Conservation (phyloP, 139 green algal species). For the Chlamydomonas asymmetrica region DNA sequence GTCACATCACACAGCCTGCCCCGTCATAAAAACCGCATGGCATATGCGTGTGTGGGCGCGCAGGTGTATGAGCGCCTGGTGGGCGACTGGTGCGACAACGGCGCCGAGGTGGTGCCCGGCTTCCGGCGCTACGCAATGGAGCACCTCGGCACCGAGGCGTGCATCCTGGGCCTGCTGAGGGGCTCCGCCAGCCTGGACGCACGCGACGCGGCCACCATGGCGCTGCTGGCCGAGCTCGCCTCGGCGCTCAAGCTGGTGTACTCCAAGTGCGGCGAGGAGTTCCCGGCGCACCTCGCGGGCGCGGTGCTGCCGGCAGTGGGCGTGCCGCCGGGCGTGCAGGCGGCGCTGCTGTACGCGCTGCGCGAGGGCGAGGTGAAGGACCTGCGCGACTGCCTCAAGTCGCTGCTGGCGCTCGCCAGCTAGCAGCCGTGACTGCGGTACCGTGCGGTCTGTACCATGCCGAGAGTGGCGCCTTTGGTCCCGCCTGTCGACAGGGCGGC, state of each 20-base stretch:
- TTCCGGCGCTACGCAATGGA: constrained; percentile 58
- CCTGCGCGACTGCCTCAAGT: constrained; percentile 61
- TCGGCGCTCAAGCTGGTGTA: constrained; percentile 60
- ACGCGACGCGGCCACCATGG: constrained; percentile 62
- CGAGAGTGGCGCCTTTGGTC: no score
- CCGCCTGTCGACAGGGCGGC: no score
- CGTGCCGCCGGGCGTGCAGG: constrained; percentile 38
- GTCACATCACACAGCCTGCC: no score
- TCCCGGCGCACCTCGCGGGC: constrained; percentile 52
- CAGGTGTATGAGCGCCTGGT: constrained; percentile 53
- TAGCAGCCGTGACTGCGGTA: no score
- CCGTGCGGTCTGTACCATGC: no score
- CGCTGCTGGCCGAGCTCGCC: constrained; percentile 65
- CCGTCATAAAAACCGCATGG: no score
- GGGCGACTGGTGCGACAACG: constrained; percentile 48
- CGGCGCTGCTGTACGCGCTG: constrained; percentile 64
- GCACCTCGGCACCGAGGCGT: constrained; percentile 63
- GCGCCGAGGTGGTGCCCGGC: constrained; percentile 43
- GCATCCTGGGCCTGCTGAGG: constrained; percentile 52
- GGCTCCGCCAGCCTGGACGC: constrained; percentile 42
- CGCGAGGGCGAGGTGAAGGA: constrained; percentile 48
- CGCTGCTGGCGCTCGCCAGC: constrained; percentile 48
- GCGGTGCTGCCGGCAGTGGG: constrained; percentile 48
- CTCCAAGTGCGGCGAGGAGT: constrained; percentile 45
- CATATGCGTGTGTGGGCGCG: no score